Evolutionary conservation across 2,329 filamentous ascomycete genomes (phyloP).

Genomic region (Knoxdaviesia proteae): DNA sequence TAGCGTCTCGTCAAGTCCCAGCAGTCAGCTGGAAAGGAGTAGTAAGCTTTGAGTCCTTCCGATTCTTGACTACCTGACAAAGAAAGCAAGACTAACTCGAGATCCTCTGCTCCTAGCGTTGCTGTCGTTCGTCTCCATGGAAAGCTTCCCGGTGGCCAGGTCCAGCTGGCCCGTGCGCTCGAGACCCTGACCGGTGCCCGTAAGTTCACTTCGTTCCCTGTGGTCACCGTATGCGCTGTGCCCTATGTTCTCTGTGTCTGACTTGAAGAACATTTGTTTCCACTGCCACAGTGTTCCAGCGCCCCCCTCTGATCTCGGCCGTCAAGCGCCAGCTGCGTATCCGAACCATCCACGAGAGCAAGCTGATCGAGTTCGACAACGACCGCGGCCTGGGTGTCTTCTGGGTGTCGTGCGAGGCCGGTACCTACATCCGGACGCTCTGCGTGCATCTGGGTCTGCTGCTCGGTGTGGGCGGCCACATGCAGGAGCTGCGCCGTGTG

Average conservation of each 20-base stretch:
- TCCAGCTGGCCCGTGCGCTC: slow-evolving; percentile 78
- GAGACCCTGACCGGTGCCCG: slow-evolving; percentile 85
- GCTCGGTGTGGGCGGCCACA: slow-evolving; percentile 74
- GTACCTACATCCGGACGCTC: slow-evolving; percentile 95
- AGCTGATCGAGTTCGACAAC: slow-evolving; percentile 94
- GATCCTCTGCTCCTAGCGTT: slow-evolving; percentile 22
- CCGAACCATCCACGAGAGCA: slow-evolving; percentile 93
- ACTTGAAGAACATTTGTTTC: neutral
- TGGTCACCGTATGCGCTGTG: no score
- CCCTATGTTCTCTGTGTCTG: no score
- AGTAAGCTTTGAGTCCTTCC: slow-evolving; percentile 15
- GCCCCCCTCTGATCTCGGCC: slow-evolving; percentile 88
- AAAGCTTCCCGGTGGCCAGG: slow-evolving; percentile 80
- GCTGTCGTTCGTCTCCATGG: slow-evolving; percentile 89
- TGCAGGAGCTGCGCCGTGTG: slow-evolving; percentile 93
- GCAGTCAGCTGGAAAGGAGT: slow-evolving; percentile 97
- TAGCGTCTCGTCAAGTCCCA: slow-evolving; percentile 91
- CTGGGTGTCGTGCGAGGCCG: slow-evolving; percentile 95
- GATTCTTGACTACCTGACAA: neutral
- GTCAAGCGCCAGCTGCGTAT: slow-evolving; percentile 98
- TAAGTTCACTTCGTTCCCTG: neutral
- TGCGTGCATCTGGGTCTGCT: slow-evolving; percentile 76
- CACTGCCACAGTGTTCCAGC: slow-evolving; percentile 27
- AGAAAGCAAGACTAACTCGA: neutral
- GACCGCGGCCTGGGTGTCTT: slow-evolving; percentile 93